Evolutionary conservation across 306 rosid species (phyloP), one percentile per base, ranked within the genome.

Genomic region (Amphicarpaea edgeworthii): DNA sequence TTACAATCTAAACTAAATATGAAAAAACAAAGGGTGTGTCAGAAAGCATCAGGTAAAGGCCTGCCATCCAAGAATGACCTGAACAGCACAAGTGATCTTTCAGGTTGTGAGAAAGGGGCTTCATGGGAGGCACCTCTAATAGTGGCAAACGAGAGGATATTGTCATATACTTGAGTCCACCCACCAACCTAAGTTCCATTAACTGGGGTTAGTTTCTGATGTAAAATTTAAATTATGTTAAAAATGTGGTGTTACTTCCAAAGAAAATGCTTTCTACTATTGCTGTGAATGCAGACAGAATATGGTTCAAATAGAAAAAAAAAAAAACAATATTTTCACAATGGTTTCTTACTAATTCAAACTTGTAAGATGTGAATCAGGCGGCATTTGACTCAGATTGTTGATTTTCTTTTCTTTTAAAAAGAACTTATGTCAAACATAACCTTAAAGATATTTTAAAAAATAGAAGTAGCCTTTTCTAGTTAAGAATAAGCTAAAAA

Each of bases 21-120:
- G 12, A 12, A 19, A 24, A 58, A 17, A 75, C 53, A n/a, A 81
- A 76, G 57, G 40, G 73, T 60, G 55, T 71, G 76, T 87, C 84
- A 90, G 84, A 92, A 84, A 16, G 59, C 77, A 80, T 86, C 92
- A 0, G 99, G 99, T n/a, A 90, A 87, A 60, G 99, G 86, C 26
- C 57, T 86, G 23, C 92, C 93, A 46, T 84, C 72, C 80, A 95
- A 78, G 81, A 95, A 92, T 67, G 99, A 86, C 78, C 84, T 90
- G 84, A 95, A 92, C 62, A 95, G 79, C 66, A 90, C 96, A 26
- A 95, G 85, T 40, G 99, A 92, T 83, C 99, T 86, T 87, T 89
- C 91, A 20, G 99, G 99, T 81, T 95, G 97, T 0, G 99, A 95
- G 88, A 95, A 95, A 23, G 99, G 99, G 20, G 85, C 99, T 88